phyloP scores from a whole-genome alignment of 2,329 filamentous ascomycete species.

The Cladorrhinum sp. region DNA sequence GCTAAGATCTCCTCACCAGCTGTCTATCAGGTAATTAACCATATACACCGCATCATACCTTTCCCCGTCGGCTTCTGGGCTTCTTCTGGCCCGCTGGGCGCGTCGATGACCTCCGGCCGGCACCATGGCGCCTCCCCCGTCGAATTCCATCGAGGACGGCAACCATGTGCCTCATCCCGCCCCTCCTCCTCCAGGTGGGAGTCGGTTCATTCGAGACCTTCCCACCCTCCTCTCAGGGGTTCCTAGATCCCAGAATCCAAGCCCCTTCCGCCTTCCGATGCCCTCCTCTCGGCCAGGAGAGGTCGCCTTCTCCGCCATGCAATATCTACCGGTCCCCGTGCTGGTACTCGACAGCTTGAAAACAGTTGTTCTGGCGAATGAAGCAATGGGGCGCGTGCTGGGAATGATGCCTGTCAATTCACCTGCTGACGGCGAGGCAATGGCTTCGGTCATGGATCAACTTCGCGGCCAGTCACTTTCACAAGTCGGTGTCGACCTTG shows the following conservation, averaged over 20 bases:
- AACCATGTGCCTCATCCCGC: neutral
- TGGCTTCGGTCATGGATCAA: slow-evolving; percentile 51
- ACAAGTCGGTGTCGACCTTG: slow-evolving; percentile 69
- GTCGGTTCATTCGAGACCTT: slow-evolving; percentile 20
- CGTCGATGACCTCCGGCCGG: neutral
- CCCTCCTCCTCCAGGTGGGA: slow-evolving; percentile 5
- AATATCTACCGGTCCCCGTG: slow-evolving; percentile 70
- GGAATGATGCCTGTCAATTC: slow-evolving; percentile 50
- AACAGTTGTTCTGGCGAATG: slow-evolving; percentile 70
- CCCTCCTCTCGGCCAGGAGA: slow-evolving; percentile 49
- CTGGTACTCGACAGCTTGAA: slow-evolving; percentile 67
- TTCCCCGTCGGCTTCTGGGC: neutral
- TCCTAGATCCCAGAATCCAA: slow-evolving; percentile 24
- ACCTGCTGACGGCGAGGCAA: slow-evolving; percentile 40
- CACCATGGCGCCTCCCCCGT: neutral
- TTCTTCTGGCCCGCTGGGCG: neutral
- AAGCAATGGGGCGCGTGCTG: slow-evolving; percentile 69
- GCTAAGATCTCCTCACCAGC: neutral
- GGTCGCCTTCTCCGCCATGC: slow-evolving; percentile 65
- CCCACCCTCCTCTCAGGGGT: slow-evolving; percentile 3
- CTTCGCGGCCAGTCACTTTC: slow-evolving; percentile 64
- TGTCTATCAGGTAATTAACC: neutral
- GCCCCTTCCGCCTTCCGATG: slow-evolving; percentile 41
- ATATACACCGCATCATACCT: neutral
- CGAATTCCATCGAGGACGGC: neutral